A percentile compares a stretch with the other conserved stretches of the same genome.
Evolutionary conservation across 768 basidiomycete genomes (phyloP).

Genomic region (Boletus pseudopeckii): DNA sequence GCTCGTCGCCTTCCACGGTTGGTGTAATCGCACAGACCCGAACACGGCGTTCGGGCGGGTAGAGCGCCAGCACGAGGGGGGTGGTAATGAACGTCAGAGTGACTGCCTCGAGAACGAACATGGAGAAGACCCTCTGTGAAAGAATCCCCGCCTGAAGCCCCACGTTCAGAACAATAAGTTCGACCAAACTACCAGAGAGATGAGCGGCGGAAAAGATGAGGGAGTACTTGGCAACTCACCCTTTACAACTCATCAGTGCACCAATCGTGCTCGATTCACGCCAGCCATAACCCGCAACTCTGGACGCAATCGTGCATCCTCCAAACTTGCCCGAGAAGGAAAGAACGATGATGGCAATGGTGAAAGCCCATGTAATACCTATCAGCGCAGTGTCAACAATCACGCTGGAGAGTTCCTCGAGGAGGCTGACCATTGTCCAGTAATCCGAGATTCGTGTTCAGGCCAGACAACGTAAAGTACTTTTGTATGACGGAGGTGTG

Average conservation of each 20-base stretch:
- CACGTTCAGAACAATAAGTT: constrained; percentile 94
- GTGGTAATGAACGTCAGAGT: constrained; percentile 85
- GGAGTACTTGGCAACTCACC: constrained; percentile 40
- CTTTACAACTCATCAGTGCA: constrained; percentile 94
- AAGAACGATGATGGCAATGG: constrained; percentile 69
- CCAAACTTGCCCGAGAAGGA: constrained; percentile 90
- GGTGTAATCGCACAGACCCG: constrained; percentile 34
- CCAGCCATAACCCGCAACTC: constrained; percentile 66
- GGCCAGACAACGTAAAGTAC: constrained; percentile 92
- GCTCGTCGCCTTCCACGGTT: constrained; percentile 33
- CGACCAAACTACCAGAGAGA: constrained; percentile 58
- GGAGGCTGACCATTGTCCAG: constrained; percentile 60
- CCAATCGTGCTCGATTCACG: constrained; percentile 85
- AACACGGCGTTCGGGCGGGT: constrained; percentile 59
- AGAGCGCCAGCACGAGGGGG: constrained; percentile 62
- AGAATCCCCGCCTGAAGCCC: constrained; percentile 81
- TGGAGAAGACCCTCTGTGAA: constrained; percentile 76
- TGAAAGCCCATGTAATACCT: constrained; percentile 88
- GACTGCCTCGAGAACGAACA: constrained; percentile 89
- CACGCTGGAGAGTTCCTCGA: not conserved
- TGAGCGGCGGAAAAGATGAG: not conserved
- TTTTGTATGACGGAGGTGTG: constrained; percentile 24
- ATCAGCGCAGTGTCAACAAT: not conserved
- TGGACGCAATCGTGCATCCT: constrained; percentile 73
- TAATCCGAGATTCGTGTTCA: constrained; percentile 84